Percentiles rank a stretch among this genome's conserved stretches.
These are phyloP conservation scores for Pugionium dolabratum DNA, from an alignment of 345 rosid genomes.

Conservation along the genomic window DNA sequence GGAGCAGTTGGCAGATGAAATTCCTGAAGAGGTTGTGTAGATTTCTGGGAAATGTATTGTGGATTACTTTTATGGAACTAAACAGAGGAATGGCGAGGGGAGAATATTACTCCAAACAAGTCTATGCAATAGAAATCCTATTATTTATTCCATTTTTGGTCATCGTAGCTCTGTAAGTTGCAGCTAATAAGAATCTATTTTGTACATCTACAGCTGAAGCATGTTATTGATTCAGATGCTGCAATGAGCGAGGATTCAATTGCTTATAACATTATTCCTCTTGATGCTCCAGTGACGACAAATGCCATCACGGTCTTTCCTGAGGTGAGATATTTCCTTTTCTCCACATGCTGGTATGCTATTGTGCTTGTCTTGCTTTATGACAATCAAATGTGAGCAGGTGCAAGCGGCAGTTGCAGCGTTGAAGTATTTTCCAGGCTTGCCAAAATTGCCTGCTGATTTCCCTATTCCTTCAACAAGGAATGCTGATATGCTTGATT, in stretches of 20 bases:
- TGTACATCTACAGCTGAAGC: conserved; percentile 65
- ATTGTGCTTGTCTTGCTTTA: conserved; percentile 31
- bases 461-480: conserved; percentile 70
- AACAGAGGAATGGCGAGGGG: neutral
- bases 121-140: neutral
- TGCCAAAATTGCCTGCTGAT: conserved; percentile 74
- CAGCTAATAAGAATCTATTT: conserved; percentile 10
- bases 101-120: conserved; percentile 10
- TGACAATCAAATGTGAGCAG: conserved; percentile 43
- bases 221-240: conserved; percentile 84
- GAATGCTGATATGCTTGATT: conserved; percentile 77
- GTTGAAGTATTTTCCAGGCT: conserved; percentile 61
- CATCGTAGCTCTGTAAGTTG: conserved; percentile 4
- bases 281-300: conserved; percentile 72
- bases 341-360: conserved; percentile 16
- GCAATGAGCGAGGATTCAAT: conserved; percentile 89
- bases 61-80: conserved; percentile 8
- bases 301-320: conserved; percentile 68
- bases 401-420: conserved; percentile 81
- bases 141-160: neutral
- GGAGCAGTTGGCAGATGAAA: conserved; percentile 72
- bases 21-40: conserved; percentile 81
- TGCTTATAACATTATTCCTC: conserved; percentile 86
- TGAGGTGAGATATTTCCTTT: conserved; percentile 57
- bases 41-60: neutral